Evolutionary conservation across 2,329 filamentous ascomycete species (phyloP).

Genomic region (Diaporthe sp.): DNA sequence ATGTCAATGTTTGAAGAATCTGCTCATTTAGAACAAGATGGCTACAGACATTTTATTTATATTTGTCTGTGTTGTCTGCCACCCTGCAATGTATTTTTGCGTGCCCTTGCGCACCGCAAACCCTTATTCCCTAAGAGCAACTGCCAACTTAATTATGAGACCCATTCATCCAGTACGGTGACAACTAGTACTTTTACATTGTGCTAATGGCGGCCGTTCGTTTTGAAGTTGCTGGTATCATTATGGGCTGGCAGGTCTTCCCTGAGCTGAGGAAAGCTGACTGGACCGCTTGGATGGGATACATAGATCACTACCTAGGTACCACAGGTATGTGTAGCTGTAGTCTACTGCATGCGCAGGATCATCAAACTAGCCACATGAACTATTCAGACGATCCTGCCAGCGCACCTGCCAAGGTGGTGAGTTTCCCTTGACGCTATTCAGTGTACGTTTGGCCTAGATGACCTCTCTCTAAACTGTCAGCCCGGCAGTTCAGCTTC

Average conservation of each 20-base stretch:
- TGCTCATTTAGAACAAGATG: background rate
- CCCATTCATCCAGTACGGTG: too few species aligned
- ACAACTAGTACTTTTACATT: too few species aligned
- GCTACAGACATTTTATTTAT: background rate
- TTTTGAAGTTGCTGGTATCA: too few species aligned
- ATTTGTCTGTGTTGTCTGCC: background rate
- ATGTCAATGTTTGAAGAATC: background rate
- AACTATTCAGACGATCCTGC: background rate
- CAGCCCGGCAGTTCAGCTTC: background rate
- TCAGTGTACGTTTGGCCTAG: background rate
- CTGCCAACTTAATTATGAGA: too few species aligned
- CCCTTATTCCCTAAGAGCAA: too few species aligned
- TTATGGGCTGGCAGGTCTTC: too few species aligned
- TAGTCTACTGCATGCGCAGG: background rate
- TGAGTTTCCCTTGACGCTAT: background rate
- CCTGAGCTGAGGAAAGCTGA: too few species aligned
- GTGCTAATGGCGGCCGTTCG: too few species aligned
- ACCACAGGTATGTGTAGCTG: background rate
- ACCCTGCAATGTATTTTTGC: background rate
- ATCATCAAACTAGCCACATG: background rate
- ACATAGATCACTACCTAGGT: too few species aligned
- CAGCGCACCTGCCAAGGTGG: background rate
- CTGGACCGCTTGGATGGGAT: too few species aligned
- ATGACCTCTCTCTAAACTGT: background rate
- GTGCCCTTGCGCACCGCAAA: too few species aligned